These are phyloP conservation scores for Gamsiella multidivaricata DNA, from an alignment of 192 early-diverging fungal species.

Conservation along the genomic window DNA sequence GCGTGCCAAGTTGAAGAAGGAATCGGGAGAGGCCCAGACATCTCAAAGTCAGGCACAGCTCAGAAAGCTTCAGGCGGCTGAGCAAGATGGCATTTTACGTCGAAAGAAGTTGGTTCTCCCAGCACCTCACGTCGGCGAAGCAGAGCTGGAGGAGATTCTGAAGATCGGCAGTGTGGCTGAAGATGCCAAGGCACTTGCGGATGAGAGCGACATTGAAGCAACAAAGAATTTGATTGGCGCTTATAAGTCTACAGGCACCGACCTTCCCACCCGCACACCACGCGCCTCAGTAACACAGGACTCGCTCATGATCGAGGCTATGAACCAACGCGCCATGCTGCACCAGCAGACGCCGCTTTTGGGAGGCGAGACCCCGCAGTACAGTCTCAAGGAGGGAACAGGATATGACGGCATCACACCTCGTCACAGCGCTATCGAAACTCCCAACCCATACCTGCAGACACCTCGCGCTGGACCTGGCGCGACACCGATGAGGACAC, in stretches of 20 bases:
- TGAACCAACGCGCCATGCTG: conserved; percentile 83
- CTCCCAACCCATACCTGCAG: conserved; percentile 83
- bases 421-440: conserved; percentile 61
- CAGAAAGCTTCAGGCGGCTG: conserved; percentile 73
- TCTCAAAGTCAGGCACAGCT: conserved; percentile 57
- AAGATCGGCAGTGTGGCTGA: conserved; percentile 83
- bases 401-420: conserved; percentile 76
- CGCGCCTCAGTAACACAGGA: conserved; percentile 64
- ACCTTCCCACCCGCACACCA: conserved; percentile 74
- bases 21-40: conserved; percentile 55
- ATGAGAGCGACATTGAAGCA: conserved; percentile 64
- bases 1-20: conserved; percentile 68
- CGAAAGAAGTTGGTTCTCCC: conserved; percentile 86
- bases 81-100: conserved; percentile 69
- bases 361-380: conserved; percentile 72
- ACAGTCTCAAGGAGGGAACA: conserved; percentile 58
- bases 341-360: conserved; percentile 86
- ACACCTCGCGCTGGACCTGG: conserved; percentile 52
- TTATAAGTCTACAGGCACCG: conserved; percentile 67
- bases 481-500: conserved; percentile 68
- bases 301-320: conserved; percentile 80
- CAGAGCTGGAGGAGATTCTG: conserved; percentile 82
- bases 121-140: conserved; percentile 89
- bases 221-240: conserved; percentile 78
- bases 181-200: conserved; percentile 76